Conservation (phyloP, 805 yeast genomes). For the Candida corydali region DNA sequence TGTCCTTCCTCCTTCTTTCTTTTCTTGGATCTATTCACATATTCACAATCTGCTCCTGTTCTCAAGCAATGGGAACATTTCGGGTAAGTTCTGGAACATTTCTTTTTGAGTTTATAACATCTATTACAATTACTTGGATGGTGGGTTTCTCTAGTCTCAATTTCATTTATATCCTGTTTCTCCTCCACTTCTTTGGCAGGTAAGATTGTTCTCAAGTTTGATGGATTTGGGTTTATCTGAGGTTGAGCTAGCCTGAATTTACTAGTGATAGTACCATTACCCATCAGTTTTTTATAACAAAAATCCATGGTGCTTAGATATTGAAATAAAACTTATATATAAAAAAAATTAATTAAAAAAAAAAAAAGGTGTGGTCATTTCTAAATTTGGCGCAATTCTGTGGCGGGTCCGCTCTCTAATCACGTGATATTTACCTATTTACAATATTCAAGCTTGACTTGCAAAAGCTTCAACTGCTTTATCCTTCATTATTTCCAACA, state of each 20-base stretch:
- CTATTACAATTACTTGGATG: conserved; percentile 36
- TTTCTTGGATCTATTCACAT: conserved; percentile 27
- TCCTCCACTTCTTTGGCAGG: not conserved
- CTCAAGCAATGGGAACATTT: conserved; percentile 34
- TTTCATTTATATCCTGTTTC: not conserved
- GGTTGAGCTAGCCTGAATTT: conserved; percentile 24
- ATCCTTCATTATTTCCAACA: conserved; percentile 57
- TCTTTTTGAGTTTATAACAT: conserved; percentile 40
- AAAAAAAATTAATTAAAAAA: not conserved
- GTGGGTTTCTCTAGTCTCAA: conserved; percentile 16
- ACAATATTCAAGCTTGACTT: too few species aligned
- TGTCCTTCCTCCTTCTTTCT: conserved; percentile 8
- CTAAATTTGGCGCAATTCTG: conserved; percentile 3
- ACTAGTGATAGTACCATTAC: conserved; percentile 35
- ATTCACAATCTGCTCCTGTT: conserved; percentile 33
- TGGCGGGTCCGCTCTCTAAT: conserved; percentile 5
- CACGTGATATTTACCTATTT: not conserved
- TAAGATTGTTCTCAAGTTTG: conserved; percentile 12
- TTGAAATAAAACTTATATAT: not conserved
- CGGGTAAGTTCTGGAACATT: conserved; percentile 37
- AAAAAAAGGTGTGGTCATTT: conserved; percentile 3
- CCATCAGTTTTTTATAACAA: conserved; percentile 34
- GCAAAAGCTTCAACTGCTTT: conserved; percentile 34
- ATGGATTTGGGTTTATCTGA: conserved; percentile 15
- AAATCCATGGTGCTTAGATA: conserved; percentile 23